Percentiles rank a stretch among this genome's conserved stretches.
phyloP scores from a whole-genome alignment of 129 eudicot species.

The Smallanthus sonchifolius region DNA sequence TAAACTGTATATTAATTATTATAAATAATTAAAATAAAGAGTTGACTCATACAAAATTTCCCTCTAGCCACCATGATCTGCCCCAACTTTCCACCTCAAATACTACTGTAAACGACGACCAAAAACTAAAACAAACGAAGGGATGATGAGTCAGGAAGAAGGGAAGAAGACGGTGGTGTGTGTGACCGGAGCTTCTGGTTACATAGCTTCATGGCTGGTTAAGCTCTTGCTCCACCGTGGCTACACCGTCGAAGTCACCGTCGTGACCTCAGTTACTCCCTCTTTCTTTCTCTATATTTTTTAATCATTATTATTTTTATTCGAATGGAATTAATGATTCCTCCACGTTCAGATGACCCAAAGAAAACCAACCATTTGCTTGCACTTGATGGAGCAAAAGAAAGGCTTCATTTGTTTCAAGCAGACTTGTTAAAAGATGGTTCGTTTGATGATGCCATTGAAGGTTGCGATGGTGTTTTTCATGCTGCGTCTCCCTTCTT shows the following conservation, averaged over 20 bases:
- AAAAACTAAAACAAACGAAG: background rate
- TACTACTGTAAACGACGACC: background rate
- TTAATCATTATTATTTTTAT: background rate
- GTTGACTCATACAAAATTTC: too few relatives aligned
- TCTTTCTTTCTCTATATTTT: background rate
- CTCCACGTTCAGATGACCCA: constrained; percentile 36
- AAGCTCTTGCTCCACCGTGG: constrained; percentile 42
- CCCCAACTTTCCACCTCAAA: background rate
- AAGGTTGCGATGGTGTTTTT: constrained; percentile 62
- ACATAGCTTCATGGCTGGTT: constrained; percentile 49
- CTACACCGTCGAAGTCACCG: constrained; percentile 37
- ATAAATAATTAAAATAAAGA: background rate
- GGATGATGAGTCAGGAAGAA: background rate
- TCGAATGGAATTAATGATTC: background rate
- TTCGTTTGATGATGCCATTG: constrained; percentile 54
- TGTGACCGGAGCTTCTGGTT: constrained; percentile 49
- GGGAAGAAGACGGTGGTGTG: constrained; percentile 34
- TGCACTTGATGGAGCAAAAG: constrained; percentile 73
- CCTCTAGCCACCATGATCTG: background rate
- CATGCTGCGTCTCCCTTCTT: constrained; percentile 66
- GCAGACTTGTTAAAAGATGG: constrained; percentile 57
- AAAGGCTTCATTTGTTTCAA: constrained; percentile 54
- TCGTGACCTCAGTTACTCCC: constrained; percentile 38
- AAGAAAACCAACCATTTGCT: constrained; percentile 52
- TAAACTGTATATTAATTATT: background rate